Percentiles rank a stretch among this genome's conserved stretches.
Conservation (phyloP, 2,329 filamentous ascomycete species). For the Nemania diffusa region DNA sequence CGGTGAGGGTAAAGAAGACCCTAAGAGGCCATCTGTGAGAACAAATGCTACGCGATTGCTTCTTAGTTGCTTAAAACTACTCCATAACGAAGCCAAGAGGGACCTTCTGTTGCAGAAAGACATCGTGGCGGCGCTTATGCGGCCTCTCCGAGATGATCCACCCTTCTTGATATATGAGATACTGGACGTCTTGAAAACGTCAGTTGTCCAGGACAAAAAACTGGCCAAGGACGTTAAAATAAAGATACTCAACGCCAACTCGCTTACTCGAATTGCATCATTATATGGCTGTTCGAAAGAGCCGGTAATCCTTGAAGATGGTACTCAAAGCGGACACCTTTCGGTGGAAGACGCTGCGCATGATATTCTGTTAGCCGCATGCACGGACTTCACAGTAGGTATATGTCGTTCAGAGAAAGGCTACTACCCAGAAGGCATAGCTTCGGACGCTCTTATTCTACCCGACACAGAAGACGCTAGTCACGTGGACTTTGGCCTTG, state of each 20-base stretch:
- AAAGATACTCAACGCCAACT: slow-evolving; percentile 78
- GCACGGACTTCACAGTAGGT: slow-evolving; percentile 78
- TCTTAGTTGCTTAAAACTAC: slow-evolving; percentile 79
- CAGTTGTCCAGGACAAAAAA: slow-evolving; percentile 79
- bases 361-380: slow-evolving; percentile 77
- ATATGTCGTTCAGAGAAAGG: slow-evolving; percentile 80
- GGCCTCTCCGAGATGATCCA: slow-evolving; percentile 80
- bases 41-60: slow-evolving; percentile 86
- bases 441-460: slow-evolving; percentile 59
- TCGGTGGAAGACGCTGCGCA: slow-evolving; percentile 77
- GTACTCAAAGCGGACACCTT: slow-evolving; percentile 52
- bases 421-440: slow-evolving; percentile 81
- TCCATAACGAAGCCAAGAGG: slow-evolving; percentile 79
- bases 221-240: slow-evolving; percentile 80
- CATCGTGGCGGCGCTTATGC: slow-evolving; percentile 76
- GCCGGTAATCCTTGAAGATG: slow-evolving; percentile 47
- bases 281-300: slow-evolving; percentile 73
- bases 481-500: slow-evolving; percentile 71
- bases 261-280: slow-evolving; percentile 75
- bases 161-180: slow-evolving; percentile 80
- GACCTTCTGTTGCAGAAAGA: slow-evolving; percentile 85
- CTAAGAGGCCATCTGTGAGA: slow-evolving; percentile 79
- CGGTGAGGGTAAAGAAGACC: slow-evolving; percentile 70
- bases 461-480: slow-evolving; percentile 56
- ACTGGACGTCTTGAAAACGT: slow-evolving; percentile 73